phyloP scores from a whole-genome alignment of 108 stramenopile species.

The Cylindrotheca closterium region DNA sequence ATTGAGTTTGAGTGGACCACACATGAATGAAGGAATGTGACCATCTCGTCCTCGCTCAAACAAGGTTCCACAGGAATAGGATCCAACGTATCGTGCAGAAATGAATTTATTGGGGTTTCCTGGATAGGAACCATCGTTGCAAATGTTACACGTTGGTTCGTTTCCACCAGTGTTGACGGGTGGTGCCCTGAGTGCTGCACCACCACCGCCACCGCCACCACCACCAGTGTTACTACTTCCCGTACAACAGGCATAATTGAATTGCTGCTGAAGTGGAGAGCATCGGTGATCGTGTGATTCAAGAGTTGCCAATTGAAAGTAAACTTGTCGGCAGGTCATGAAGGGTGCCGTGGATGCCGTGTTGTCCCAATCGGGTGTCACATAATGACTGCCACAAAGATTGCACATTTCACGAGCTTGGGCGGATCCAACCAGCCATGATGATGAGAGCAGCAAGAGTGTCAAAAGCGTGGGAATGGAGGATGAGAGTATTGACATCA shows the following conservation, averaged over 20 bases:
- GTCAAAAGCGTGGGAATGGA: too few relatives aligned
- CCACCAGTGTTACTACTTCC: too few relatives aligned
- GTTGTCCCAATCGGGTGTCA: conserved; percentile 7
- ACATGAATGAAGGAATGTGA: conserved; percentile 16
- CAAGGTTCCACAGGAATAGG: conserved; percentile 11
- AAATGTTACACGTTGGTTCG: conserved; percentile 16
- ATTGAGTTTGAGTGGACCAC: conserved; percentile 11
- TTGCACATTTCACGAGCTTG: conserved; percentile 1
- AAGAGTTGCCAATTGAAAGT: conserved; percentile 12
- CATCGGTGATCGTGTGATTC: too few relatives aligned
- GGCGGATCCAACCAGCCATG: too few relatives aligned
- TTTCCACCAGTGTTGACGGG: conserved; percentile 18
- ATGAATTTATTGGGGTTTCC: conserved; percentile 11
- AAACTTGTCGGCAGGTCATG: conserved; percentile 12
- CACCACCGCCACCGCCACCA: conserved; percentile 9
- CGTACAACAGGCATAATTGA: too few relatives aligned
- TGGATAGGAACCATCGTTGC: conserved; percentile 10
- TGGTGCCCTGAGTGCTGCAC: not conserved
- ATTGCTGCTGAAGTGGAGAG: too few relatives aligned
- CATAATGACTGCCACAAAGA: conserved; percentile 8
- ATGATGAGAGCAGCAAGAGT: too few relatives aligned
- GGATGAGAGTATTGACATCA: too few relatives aligned
- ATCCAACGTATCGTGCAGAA: conserved; percentile 16
- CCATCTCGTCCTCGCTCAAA: conserved; percentile 15
- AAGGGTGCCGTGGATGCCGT: not conserved